Evolutionary conservation across 768 basidiomycete genomes (phyloP), one percentile per base, ranked within the genome.

Genomic region (Pleurotus platypus): DNA sequence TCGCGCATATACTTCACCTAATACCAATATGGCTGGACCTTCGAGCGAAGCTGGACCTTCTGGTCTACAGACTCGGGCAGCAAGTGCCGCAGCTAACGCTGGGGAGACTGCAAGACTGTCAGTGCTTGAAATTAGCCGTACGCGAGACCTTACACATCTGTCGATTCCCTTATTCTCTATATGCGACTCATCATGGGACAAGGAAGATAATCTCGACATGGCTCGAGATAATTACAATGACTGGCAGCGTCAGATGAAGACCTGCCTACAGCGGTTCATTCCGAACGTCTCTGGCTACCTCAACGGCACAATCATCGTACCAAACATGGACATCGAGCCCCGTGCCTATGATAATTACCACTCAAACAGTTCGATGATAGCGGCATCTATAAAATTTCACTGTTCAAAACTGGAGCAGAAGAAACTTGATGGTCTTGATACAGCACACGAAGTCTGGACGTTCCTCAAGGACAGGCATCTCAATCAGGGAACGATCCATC

Each of bases 401-500:
- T 47, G 46, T 12, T n/a, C 46, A 12, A 22, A 47, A 5, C 5
- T 5, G 3, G 46, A 47, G 12, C 46, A 47, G 12, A 47, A 12
- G n/a, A 12, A 16, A 12, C 16, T 47, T 5, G n/a, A 18, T 47
- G 46, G 22, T 3, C n/a, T 47, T 5, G 12, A n/a, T 5, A 47
- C 53, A 3, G 24, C 58, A 9, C 40, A 55, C 15, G 54, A 45
- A 5, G 30, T 59, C n/a, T 68, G 63, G 62, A 8, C 2, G 15
- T 46, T 49, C 0, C 55, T 70, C 0, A 51, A 45, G 9, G 43
- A 38, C 0, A 47, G 64, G 0, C 67, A 69, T 30, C 48, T 57
- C 15, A 35, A 66, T 26, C 40, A 63, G 5, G 66, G 61, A 5
- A 18, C 46, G 0, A 57, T 65, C 11, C 54, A 58, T 0, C 66